Evolutionary conservation across 345 rosid genomes (phyloP).

Genomic region (Acer yangbiense): DNA sequence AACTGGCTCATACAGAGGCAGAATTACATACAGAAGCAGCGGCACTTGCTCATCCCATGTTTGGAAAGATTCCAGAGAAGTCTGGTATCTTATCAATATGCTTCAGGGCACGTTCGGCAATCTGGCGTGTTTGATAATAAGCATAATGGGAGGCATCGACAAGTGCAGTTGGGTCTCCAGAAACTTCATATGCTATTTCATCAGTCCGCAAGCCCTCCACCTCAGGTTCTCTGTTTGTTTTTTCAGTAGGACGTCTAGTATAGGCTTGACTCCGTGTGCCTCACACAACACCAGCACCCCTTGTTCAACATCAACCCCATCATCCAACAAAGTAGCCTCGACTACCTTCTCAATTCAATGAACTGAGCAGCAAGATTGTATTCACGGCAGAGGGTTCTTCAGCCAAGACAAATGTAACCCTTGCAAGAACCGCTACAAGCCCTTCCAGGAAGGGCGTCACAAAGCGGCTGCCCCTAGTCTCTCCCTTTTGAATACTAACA

Average conservation of each 20-base stretch:
- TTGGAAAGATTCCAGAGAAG: conserved; percentile 86
- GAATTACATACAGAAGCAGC: conserved; percentile 26
- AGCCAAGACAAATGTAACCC: conserved; percentile 25
- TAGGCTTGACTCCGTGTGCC: conserved; percentile 70
- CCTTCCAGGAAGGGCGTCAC: conserved; percentile 80
- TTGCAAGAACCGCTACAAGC: conserved; percentile 71
- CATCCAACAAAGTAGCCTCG: conserved; percentile 84
- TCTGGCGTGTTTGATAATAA: conserved; percentile 78
- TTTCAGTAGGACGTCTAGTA: conserved; percentile 69
- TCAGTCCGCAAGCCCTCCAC: conserved; percentile 73
- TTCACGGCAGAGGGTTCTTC: conserved; percentile 74
- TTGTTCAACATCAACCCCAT: conserved; percentile 70
- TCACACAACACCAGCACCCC: conserved; percentile 65
- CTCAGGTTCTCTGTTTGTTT: conserved; percentile 69
- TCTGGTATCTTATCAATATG: conserved; percentile 91
- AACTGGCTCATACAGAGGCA: conserved; percentile 19
- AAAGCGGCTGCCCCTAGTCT: conserved; percentile 66
- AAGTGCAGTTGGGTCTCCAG: conserved; percentile 81
- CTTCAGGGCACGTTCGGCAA: conserved; percentile 85
- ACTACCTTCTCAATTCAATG: conserved; percentile 87
- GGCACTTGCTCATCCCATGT: conserved; percentile 40
- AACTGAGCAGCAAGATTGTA: conserved; percentile 66
- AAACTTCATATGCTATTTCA: conserved; percentile 72
- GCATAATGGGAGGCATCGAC: conserved; percentile 94
- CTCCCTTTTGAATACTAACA: conserved; percentile 66